phyloP scores from a whole-genome alignment of 768 basidiomycete genomes.

The Sporobolomyces phaffii region DNA sequence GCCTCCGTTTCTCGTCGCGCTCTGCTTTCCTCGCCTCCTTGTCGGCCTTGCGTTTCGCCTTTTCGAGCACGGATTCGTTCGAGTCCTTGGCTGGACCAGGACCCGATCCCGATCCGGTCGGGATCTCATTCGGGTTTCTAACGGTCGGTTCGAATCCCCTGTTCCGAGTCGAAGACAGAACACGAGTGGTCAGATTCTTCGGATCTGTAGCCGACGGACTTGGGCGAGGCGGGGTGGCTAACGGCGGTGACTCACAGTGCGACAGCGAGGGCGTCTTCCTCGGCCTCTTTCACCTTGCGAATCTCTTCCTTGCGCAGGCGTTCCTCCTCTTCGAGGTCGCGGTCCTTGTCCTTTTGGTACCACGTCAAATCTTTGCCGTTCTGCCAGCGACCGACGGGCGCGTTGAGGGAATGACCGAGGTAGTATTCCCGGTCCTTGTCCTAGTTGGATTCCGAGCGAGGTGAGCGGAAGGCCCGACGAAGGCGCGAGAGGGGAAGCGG shows the following conservation, averaged over 20 bases:
- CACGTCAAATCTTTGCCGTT: constrained; percentile 96
- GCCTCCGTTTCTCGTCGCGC: constrained; percentile 48
- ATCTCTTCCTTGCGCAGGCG: constrained; percentile 63
- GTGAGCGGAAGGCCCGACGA: not conserved
- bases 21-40: constrained; percentile 47
- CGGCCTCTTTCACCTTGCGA: constrained; percentile 71
- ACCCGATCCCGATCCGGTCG: too few relatives aligned
- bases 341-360: constrained; percentile 54
- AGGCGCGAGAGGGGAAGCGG: not conserved
- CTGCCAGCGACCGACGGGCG: constrained; percentile 62
- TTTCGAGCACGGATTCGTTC: constrained; percentile 40
- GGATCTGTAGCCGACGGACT: too few relatives aligned
- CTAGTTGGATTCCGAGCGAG: not conserved
- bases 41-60: constrained; percentile 44
- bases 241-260: constrained; percentile 71
- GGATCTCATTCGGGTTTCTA: not conserved
- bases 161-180: too few relatives aligned
- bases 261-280: constrained; percentile 76
- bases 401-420: constrained; percentile 72
- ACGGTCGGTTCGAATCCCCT: constrained; percentile 64
- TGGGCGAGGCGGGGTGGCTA: too few relatives aligned
- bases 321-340: constrained; percentile 46
- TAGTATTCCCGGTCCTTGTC: constrained; percentile 62
- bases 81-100: constrained; percentile 13
- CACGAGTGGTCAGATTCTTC: not conserved